A percentile compares a stretch with the other conserved stretches of the same genome.
Conservation (phyloP, 2,329 filamentous ascomycete genomes). For the Exophiala calicioides region DNA sequence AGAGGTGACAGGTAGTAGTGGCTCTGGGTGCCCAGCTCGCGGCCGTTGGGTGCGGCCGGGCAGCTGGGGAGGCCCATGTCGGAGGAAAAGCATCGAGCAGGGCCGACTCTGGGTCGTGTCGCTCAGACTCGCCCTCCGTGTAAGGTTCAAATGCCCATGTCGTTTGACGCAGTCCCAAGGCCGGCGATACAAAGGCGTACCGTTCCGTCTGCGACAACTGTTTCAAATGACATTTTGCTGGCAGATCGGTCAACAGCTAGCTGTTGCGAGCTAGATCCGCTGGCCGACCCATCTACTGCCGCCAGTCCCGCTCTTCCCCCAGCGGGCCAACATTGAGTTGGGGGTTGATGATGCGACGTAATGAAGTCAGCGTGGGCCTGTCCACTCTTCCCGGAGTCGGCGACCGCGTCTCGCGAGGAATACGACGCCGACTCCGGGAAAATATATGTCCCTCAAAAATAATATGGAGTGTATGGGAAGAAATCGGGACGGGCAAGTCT, state of each 20-base stretch:
- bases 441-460: no score
- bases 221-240: conserved; percentile 21
- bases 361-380: conserved; percentile 27
- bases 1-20: conserved; percentile 5
- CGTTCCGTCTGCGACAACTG: background rate
- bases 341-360: conserved; percentile 21
- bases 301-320: conserved; percentile 18
- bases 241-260: conserved; percentile 15
- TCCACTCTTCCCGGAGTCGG: conserved; percentile 7
- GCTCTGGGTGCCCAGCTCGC: background rate
- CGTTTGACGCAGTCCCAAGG: background rate
- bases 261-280: conserved; percentile 22
- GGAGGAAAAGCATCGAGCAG: conserved; percentile 21
- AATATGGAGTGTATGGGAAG: no score
- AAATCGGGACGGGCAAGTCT: no score
- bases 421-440: no score
- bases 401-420: no score
- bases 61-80: conserved; percentile 23
- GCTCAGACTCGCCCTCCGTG: background rate
- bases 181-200: conserved; percentile 19
- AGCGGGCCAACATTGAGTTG: conserved; percentile 15
- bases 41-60: conserved; percentile 16
- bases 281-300: conserved; percentile 16
- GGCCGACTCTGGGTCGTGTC: conserved; percentile 11
- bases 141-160: conserved; percentile 7